Base-by-base conservation (phyloP, 2,329 filamentous ascomycete species). In the Pseudogymnoascus sp. region DNA sequence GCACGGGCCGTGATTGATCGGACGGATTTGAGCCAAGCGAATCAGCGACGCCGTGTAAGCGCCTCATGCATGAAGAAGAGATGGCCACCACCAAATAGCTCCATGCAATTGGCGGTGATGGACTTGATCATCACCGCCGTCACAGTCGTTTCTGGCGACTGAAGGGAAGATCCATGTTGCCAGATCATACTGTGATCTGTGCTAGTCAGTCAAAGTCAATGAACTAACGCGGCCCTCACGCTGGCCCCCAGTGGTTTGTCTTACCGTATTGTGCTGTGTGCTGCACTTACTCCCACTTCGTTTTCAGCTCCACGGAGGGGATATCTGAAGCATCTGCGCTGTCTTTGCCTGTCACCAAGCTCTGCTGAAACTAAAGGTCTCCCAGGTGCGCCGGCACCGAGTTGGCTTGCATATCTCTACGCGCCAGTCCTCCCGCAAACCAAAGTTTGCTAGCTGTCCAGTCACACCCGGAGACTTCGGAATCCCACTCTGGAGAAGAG, bases 1-100 rank as follows among this genome's bases (percentile, higher is more conserved):
- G 47, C 28, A 53, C 47, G 47, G 47, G 28, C 47, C 47, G 28
- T 53, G 47, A 53, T 53, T 53, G 47, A 53, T 33, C 47, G 47
- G 47, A 30, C n/a, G 47, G 28, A 33, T 20, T 53, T 33, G 28
- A 53, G 11, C 28, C 28, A 33, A 14, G 28, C 47, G 8, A 53
- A 53, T 53, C 47, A 53, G 28, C 47, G 28, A 33, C 47, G 47
- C 28, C 47, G 28, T 53, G 28, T 53, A 53, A 53, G 28, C 47
- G 47, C 47, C 47, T 33, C 28, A 53, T 53, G 47, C 47, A 35
- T 53, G 28, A 11, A 33, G 28, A 15, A 53, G 33, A 53, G 47
- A 33, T 15, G 11, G 28, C 11, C 28, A 53, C 47, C 47, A 35
- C 3, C 47, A 9, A 33, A 53, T 53, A 53, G 47, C 28, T 35